Conservation (phyloP, 345 rosid genomes). For the Pistacia integerrima region DNA sequence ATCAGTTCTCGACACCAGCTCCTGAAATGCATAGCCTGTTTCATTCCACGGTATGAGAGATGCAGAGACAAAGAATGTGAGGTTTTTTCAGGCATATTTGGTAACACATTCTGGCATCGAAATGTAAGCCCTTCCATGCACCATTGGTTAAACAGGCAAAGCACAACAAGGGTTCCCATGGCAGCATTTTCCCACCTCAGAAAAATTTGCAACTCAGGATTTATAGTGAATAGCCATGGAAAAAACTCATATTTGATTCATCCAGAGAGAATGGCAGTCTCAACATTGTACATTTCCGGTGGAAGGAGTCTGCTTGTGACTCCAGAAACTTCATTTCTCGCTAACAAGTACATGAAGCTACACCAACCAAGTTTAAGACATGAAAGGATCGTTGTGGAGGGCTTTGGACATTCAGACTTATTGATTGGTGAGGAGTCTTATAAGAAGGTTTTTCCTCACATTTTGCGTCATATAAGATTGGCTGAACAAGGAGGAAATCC, state of each 20-base stretch:
- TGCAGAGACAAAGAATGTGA: constrained; percentile 43
- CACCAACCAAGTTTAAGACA: constrained; percentile 45
- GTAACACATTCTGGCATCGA: constrained; percentile 49
- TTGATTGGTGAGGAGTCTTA: constrained; percentile 42
- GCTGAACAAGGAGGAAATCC: constrained; percentile 32
- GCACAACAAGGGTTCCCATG: constrained; percentile 38
- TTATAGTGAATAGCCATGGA: constrained; percentile 39
- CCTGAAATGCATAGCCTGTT: constrained; percentile 32
- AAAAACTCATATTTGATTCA: constrained; percentile 37
- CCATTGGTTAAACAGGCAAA: constrained; percentile 36
- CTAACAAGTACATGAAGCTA: constrained; percentile 48
- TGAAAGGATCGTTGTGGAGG: constrained; percentile 46
- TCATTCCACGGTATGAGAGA: constrained; percentile 41
- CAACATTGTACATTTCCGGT: constrained; percentile 45
- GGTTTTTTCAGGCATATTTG: constrained; percentile 46
- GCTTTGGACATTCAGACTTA: constrained; percentile 49
- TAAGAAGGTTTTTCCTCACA: constrained; percentile 41
- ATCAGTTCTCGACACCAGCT: constrained; percentile 27
- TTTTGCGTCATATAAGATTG: constrained; percentile 36
- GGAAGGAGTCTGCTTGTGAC: constrained; percentile 38
- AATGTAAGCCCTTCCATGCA: constrained; percentile 39
- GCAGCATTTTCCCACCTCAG: constrained; percentile 46
- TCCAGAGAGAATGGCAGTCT: constrained; percentile 41
- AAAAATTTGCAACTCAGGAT: constrained; percentile 45
- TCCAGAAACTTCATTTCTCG: constrained; percentile 46